Conservation (phyloP, 495 filamentous ascomycete genomes). For the Cudoniella acicularis region DNA sequence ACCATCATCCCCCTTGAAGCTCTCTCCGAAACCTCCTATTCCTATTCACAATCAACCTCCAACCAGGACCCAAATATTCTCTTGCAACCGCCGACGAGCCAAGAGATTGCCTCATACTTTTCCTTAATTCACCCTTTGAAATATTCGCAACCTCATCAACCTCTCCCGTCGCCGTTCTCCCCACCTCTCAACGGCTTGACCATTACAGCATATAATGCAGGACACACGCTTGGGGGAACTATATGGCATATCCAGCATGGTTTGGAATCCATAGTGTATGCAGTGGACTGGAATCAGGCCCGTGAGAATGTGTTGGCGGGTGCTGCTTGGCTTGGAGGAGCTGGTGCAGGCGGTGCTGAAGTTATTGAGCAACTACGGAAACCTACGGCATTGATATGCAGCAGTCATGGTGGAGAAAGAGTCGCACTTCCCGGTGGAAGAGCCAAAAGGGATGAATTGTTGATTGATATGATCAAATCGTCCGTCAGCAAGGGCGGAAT, state of each 20-base stretch:
- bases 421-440: conserved; percentile 64
- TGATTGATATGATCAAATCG: conserved; percentile 78
- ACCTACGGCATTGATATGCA: conserved; percentile 90
- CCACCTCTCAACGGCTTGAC: conserved; percentile 88
- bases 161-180: conserved; percentile 77
- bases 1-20: conserved; percentile 70
- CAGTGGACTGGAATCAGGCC: conserved; percentile 95
- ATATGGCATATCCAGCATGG: conserved; percentile 99
- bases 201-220: conserved; percentile 94
- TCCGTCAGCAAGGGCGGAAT: conserved; percentile 77
- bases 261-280: conserved; percentile 94
- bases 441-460: conserved; percentile 76
- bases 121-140: conserved; percentile 89
- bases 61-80: conserved; percentile 53
- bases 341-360: conserved; percentile 77
- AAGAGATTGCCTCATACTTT: conserved; percentile 92
- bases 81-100: conserved; percentile 72
- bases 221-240: conserved; percentile 91
- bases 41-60: conserved; percentile 47
- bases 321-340: conserved; percentile 85
- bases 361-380: conserved; percentile 90
- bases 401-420: conserved; percentile 74
- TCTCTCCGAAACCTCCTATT: conserved; percentile 61
- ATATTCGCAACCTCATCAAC: conserved; percentile 94
- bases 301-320: conserved; percentile 90